Evolutionary conservation across 768 basidiomycete genomes (phyloP).

Genomic region (Sporobolomyces pararoseus): DNA sequence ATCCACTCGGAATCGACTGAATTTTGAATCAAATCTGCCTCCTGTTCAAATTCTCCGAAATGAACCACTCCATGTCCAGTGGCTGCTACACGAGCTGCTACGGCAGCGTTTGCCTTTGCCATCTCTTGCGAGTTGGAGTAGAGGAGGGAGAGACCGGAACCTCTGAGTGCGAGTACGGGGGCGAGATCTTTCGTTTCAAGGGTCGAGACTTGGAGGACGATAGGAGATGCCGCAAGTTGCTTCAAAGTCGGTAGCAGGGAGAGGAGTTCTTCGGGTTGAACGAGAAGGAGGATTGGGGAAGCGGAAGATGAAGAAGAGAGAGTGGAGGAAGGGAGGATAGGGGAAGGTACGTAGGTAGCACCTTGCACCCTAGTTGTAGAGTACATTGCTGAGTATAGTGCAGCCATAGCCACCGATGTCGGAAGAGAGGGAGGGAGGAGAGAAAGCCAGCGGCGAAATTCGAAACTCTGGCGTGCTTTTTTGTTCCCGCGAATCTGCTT

Average conservation of each 20-base stretch:
- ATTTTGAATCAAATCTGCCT: constrained; percentile 34
- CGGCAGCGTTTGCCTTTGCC: constrained; percentile 82
- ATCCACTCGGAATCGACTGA: constrained; percentile 26
- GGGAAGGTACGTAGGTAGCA: constrained; percentile 27
- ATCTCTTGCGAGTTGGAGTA: constrained; percentile 72
- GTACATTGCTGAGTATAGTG: constrained; percentile 20
- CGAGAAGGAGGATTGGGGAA: constrained; percentile 20
- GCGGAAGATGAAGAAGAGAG: constrained; percentile 18
- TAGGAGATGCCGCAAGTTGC: constrained; percentile 61
- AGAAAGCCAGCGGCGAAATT: not conserved
- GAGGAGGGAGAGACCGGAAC: constrained; percentile 75
- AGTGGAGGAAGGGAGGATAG: constrained; percentile 20
- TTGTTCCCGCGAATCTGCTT: no score
- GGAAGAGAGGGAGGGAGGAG: not conserved
- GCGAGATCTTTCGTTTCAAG: constrained; percentile 60
- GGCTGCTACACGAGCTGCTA: constrained; percentile 75
- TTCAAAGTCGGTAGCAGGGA: constrained; percentile 44
- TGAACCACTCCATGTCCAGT: constrained; percentile 74
- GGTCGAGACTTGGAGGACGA: constrained; percentile 70
- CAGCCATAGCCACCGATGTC: constrained; percentile 2
- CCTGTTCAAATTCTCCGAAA: constrained; percentile 57
- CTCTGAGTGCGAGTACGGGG: constrained; percentile 69
- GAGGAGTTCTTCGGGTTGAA: constrained; percentile 30
- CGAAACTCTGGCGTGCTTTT: no score
- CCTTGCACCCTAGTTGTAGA: constrained; percentile 18